Evolutionary conservation across 2,329 filamentous ascomycete genomes (phyloP).

Genomic region (Aciculosporium take): DNA sequence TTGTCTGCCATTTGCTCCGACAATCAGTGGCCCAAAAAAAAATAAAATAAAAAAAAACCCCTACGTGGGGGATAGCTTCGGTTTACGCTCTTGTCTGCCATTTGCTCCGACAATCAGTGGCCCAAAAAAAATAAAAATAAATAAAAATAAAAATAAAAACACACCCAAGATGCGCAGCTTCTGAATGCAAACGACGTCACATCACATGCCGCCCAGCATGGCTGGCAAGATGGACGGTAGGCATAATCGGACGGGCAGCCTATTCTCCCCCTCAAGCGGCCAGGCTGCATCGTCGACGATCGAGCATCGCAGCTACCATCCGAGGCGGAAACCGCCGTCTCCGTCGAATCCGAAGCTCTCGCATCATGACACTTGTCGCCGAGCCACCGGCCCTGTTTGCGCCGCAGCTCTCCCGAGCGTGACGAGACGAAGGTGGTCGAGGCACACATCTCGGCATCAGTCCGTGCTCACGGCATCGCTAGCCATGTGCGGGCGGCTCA

Average conservation of each 20-base stretch:
- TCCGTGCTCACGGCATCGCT: background rate
- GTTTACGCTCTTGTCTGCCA: no score
- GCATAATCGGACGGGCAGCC: background rate
- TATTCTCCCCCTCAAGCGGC: background rate
- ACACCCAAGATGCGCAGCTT: slow-evolving; percentile 11
- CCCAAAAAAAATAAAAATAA: background rate
- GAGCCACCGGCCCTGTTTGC: background rate
- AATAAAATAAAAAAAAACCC: no score
- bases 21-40: no score
- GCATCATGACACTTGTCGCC: background rate
- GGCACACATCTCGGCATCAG: background rate
- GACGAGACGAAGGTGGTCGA: background rate
- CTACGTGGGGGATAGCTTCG: no score
- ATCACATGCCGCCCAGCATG: slow-evolving; percentile 6
- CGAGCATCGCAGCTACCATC: slow-evolving; percentile 1
- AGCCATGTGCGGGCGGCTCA: slow-evolving; percentile 8
- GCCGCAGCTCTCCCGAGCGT: background rate
- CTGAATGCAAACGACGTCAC: slow-evolving; percentile 9
- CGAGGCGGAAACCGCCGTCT: background rate
- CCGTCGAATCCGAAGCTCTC: background rate
- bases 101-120: no score
- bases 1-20: no score
- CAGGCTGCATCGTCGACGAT: background rate
- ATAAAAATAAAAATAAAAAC: background rate
- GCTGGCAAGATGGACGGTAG: slow-evolving; percentile 6